Evolutionary conservation across 2,329 filamentous ascomycete genomes (phyloP), one percentile per base, ranked within the genome.

Genomic region (Colletotrichum karsti): DNA sequence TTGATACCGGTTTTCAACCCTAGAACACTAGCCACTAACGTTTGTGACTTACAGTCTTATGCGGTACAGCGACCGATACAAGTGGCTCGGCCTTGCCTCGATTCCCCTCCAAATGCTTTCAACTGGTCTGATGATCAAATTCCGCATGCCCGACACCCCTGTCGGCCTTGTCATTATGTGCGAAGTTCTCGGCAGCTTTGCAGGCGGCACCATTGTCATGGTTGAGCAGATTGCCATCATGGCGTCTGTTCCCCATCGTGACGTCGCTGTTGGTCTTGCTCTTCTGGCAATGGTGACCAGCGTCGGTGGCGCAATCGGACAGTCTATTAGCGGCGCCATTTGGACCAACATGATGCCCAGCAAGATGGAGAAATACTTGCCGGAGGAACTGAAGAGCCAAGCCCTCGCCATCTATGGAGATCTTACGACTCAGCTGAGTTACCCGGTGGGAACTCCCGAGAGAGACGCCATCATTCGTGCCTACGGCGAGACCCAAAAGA

Each of bases 401-500:
- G 75, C 79, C 3, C 73, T 88, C n/a, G 84, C 84, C 2, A 82
- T 85, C 50, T 82, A 81, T 53, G 75, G 70, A 4, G 72, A 76
- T 22, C 63, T 83, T n/a, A 61, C 62, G 1, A 73, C 67, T 2
- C 82, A 83, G 70, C 71, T 82, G 5, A 69, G 70, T 5, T 87
- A 84, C 68, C 72, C 78, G 0, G 72, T 82, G 20, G 80, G 82
- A 5, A 82, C 74, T 5, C 73, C 78, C 0, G 80, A 77, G 22
- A 75, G 85, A 15, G 67, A 77, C 18, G 85, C 78, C 3, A 85
- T 86, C 56, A 78, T 82, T 30, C 64, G 77, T 51, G 82, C 84
- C 1, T 88, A 87, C 64, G 83, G 79, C 1, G 80, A 82, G 39
- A 78, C 82, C 5, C 84, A 87, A 76, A 78, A 76, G 12, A 70